phyloP scores from a whole-genome alignment of 1,139 yeast genomes.

The Geotrichum siamense region DNA sequence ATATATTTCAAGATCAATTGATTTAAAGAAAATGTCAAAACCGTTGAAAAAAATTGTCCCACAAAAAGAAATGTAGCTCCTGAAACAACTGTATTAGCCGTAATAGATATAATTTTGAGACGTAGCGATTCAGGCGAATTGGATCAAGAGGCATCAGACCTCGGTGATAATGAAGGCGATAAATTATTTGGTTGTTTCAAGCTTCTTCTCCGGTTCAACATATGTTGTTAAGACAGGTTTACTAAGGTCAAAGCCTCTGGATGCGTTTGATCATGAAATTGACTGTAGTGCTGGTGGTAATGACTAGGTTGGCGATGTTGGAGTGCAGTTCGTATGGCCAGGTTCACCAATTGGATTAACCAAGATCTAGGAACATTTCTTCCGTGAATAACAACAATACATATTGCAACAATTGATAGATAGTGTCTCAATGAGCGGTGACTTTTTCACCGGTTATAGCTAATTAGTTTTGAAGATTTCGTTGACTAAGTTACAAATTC shows the following conservation, averaged over 20 bases:
- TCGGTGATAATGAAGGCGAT: background rate
- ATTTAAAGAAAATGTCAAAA: slow-evolving; percentile 69
- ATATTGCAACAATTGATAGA: too few relatives aligned
- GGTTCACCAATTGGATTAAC: slow-evolving; percentile 29
- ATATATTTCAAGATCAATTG: slow-evolving; percentile 65
- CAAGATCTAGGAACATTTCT: slow-evolving; percentile 32
- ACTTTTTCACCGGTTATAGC: too few relatives aligned
- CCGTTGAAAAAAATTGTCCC: slow-evolving; percentile 67
- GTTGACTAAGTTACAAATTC: too few relatives aligned
- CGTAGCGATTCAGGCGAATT: background rate
- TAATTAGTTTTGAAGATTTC: too few relatives aligned
- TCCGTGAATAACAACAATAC: slow-evolving; percentile 32
- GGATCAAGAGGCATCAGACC: slow-evolving; percentile 1
- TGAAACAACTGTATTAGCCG: slow-evolving; percentile 25
- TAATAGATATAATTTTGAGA: slow-evolving; percentile 12
- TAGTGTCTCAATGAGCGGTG: too few relatives aligned
- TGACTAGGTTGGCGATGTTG: slow-evolving; percentile 17
- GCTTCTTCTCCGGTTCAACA: slow-evolving; percentile 7
- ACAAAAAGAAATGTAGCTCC: slow-evolving; percentile 64
- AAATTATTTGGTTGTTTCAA: slow-evolving; percentile 7
- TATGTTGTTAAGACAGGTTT: slow-evolving; percentile 2
- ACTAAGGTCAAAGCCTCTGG: background rate
- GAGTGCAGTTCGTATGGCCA: slow-evolving; percentile 16
- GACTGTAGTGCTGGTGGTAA: slow-evolving; percentile 18
- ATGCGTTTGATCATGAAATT: slow-evolving; percentile 3